Percentiles rank a stretch among this genome's conserved stretches.
Evolutionary conservation across 345 rosid species (phyloP).

Genomic region (Arabidopsis arenosa): DNA sequence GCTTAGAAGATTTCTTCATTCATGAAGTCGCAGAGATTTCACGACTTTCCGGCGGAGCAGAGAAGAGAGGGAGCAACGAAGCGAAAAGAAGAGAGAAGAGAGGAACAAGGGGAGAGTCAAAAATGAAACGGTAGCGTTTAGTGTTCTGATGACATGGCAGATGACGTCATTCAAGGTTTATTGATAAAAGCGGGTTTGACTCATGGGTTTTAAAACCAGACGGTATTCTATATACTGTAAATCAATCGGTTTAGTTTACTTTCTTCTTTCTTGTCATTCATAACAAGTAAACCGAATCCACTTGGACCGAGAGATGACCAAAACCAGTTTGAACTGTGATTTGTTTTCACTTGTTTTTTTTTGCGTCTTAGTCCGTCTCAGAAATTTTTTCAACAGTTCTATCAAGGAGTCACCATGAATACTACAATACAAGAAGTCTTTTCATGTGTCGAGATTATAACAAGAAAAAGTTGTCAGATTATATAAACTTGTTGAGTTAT

Average conservation of each 20-base stretch:
- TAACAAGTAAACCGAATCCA: not conserved
- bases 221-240: not conserved
- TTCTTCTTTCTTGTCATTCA: no score
- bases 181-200: not conserved
- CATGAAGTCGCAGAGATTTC: conserved; percentile 14
- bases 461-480: not conserved
- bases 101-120: not conserved
- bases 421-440: not conserved
- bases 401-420: not conserved
- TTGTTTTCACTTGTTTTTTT: no score
- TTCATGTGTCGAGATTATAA: not conserved
- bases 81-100: not conserved
- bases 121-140: not conserved
- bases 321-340: not conserved
- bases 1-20: conserved; percentile 39
- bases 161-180: not conserved
- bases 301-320: not conserved
- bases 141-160: conserved; percentile 1
- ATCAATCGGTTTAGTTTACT: not conserved
- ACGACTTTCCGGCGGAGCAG: not conserved
- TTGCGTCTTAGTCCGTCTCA: not conserved
- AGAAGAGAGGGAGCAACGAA: not conserved
- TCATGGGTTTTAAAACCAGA: not conserved
- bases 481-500: not conserved
- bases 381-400: not conserved